Base-by-base conservation (phyloP, 1,139 yeast species). In the Candida pseudoviswanathii region DNA sequence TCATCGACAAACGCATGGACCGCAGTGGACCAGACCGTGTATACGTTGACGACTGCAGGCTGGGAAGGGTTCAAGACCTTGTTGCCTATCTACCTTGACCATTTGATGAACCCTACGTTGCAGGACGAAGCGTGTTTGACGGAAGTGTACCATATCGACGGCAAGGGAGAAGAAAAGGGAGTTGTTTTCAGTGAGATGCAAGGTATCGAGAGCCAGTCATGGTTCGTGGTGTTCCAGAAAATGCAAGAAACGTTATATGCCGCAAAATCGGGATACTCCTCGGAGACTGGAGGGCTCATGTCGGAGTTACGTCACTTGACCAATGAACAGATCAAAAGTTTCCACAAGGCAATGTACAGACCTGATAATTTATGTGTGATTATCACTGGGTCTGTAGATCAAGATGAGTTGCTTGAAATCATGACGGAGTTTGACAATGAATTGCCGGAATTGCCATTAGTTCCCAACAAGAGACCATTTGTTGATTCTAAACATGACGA, bases 151-250 rank as follows among this genome's bases (percentile, higher is more conserved):
- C 98, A 95, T 65, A 80, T 94, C 48, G 98, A 94, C 62, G 97
- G 96, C 1, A 78, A 82, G 11, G 97, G 90, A 26, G 85, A 86
- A 54, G 99, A 95, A 60, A 90, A 90, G 63, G 99, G 99, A 54
- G 99, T 95, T 37, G 99, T 95, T 3, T 95, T 88, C 65, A 87
- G 96, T 51, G 99, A 95, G 69, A 95, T 95, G 98, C 97, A 91
- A 64, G 98, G 92, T 16, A 85, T 88, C 49, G 96, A 91, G 65
- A 82, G 82, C 58, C 89, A 86, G 55, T 79, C 92, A n/a, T 85
- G 86, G 81, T 87, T 85, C 55, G 71, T 89, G 29, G 69, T 89
- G n/a, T 78, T 78, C 57, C 69, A 85, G 55, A 82, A 81, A 50
- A 71, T 85, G 61, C 89, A 88, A 62, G 78, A 85, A 60, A 62